A percentile compares a stretch with the other conserved stretches of the same genome.
Conservation (phyloP, 2,329 filamentous ascomycete genomes). For the Fusarium redolens region DNA sequence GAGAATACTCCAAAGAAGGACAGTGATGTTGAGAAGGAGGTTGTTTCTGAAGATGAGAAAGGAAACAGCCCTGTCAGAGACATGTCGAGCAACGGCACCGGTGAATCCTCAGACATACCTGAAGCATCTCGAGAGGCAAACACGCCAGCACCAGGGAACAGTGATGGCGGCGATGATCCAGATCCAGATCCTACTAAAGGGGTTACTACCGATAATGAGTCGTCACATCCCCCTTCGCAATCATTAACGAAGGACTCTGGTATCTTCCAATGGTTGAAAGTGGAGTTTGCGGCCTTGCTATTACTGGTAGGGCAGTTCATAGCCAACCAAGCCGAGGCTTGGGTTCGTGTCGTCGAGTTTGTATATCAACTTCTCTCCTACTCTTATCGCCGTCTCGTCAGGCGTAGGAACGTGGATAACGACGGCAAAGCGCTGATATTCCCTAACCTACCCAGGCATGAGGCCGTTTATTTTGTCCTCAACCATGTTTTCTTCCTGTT, state of each 20-base stretch:
- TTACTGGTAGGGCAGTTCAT: background rate
- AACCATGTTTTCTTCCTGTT: constrained; percentile 17
- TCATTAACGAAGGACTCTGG: background rate
- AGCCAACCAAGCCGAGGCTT: background rate
- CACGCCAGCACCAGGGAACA: background rate
- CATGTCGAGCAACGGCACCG: background rate
- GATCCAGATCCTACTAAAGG: background rate
- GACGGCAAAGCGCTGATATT: background rate
- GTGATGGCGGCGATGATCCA: background rate
- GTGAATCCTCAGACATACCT: background rate
- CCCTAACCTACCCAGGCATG: background rate
- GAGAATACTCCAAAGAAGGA: background rate
- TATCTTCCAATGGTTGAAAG: background rate
- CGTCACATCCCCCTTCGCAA: background rate
- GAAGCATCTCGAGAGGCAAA: background rate
- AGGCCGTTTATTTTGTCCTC: background rate
- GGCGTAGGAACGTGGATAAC: background rate
- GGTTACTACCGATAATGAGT: background rate
- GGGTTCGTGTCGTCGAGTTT: background rate
- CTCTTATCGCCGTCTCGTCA: background rate
- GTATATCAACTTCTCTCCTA: background rate
- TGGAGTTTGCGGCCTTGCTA: background rate
- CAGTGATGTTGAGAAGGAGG: background rate
- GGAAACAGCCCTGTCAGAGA: background rate
- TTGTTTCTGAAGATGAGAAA: background rate